phyloP scores from a whole-genome alignment of 495 filamentous ascomycete species.

The Penicillium mononematosum region DNA sequence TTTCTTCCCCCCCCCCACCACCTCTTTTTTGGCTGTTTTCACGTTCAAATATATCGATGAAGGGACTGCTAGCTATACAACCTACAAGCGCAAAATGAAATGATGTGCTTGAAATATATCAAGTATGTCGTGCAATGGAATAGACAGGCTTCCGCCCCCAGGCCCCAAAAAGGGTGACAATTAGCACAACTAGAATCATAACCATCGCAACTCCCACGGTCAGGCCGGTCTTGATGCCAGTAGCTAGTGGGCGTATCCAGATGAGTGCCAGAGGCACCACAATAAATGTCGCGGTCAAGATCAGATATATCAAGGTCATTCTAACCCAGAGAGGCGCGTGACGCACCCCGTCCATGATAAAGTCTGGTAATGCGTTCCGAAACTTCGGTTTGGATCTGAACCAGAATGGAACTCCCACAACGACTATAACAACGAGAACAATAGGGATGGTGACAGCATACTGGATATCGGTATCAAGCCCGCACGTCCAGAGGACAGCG shows the following conservation, averaged over 20 bases:
- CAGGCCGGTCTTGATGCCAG: conserved; percentile 12
- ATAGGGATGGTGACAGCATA: not conserved
- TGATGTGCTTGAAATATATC: too few relatives aligned
- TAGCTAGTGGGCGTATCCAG: conserved; percentile 7
- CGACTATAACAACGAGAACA: not conserved
- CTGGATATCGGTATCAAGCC: not conserved
- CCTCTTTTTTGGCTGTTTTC: too few relatives aligned
- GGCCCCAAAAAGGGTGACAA: not conserved
- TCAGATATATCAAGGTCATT: not conserved
- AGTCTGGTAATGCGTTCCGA: not conserved
- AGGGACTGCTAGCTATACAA: too few relatives aligned
- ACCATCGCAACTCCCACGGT: conserved; percentile 3
- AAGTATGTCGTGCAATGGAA: too few relatives aligned
- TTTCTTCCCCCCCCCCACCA: too few relatives aligned
- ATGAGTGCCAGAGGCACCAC: conserved; percentile 5
- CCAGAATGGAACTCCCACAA: conserved; percentile 5
- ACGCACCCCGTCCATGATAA: not conserved
- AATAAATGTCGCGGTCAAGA: not conserved
- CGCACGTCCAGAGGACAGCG: not conserved
- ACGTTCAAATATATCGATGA: too few relatives aligned
- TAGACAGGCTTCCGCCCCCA: too few relatives aligned
- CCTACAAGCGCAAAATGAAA: too few relatives aligned
- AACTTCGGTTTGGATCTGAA: not conserved
- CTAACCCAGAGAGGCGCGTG: not conserved
- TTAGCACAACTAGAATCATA: not conserved